Conservation (phyloP, 176 grass and related monocot species). For the Elaeis guineensis region DNA sequence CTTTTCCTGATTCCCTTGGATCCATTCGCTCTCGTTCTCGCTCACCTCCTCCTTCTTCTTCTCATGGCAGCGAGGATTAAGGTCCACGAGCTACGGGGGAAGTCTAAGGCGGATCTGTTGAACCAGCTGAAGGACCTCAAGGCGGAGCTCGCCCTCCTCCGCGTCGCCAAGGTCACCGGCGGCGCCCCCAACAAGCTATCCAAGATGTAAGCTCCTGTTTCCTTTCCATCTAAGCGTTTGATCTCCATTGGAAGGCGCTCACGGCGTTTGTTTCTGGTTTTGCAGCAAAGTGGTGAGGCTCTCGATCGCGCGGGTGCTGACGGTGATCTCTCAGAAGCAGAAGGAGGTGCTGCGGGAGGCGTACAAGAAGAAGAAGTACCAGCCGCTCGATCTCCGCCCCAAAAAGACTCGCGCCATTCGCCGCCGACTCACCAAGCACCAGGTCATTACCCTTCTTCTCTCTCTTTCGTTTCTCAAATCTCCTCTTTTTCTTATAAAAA, state of each 20-base stretch:
- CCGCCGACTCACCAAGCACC: slow-evolving; percentile 10
- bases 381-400: slow-evolving; percentile 9
- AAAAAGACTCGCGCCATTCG: slow-evolving; percentile 14
- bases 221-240: too few species aligned
- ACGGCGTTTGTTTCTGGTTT: not conserved
- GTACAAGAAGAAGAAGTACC: not conserved
- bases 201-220: not conserved
- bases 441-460: not conserved
- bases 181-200: slow-evolving; percentile 13
- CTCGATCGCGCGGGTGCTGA: slow-evolving; percentile 9
- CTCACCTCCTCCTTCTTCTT: too few species aligned
- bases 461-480: not conserved
- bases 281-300: slow-evolving; percentile 9
- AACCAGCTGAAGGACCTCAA: slow-evolving; percentile 8
- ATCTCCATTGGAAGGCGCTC: too few species aligned
- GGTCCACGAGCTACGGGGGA: slow-evolving; percentile 8
- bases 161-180: slow-evolving; percentile 12
- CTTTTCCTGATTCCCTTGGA: too few species aligned
- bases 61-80: slow-evolving; percentile 7
- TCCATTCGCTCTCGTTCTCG: too few species aligned
- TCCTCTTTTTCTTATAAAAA: too few species aligned
- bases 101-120: slow-evolving; percentile 2
- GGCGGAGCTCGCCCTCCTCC: slow-evolving; percentile 12
- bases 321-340: slow-evolving; percentile 15
- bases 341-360: slow-evolving; percentile 5